Conservation (phyloP, 164 flowering plant genomes). For the Stephania yunnanensis region DNA sequence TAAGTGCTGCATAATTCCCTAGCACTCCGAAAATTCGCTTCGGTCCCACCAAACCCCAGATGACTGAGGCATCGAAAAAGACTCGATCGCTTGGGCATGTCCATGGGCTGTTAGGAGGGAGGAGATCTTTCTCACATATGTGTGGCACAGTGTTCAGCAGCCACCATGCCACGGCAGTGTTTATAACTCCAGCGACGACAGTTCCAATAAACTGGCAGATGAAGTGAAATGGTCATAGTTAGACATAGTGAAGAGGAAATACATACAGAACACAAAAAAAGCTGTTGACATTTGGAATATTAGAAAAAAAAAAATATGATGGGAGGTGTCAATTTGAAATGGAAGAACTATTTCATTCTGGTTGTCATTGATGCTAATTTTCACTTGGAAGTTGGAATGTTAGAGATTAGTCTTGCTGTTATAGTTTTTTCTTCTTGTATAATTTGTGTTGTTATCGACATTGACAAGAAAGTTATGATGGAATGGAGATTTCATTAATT, state of each 20-base stretch:
- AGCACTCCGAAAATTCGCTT: conserved; percentile 17
- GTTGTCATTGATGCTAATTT: not conserved
- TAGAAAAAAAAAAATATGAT: not conserved
- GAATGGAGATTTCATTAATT: too few relatives aligned
- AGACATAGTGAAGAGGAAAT: not conserved
- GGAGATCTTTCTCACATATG: conserved; percentile 16
- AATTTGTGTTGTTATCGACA: too few relatives aligned
- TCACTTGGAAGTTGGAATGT: not conserved
- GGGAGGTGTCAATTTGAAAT: not conserved
- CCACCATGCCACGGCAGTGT: conserved; percentile 21
- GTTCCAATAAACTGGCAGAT: conserved; percentile 22
- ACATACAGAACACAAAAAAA: not conserved
- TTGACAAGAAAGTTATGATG: too few relatives aligned
- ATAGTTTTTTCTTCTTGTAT: too few relatives aligned
- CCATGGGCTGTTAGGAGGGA: conserved; percentile 27
- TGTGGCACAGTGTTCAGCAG: conserved; percentile 13
- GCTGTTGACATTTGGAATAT: not conserved
- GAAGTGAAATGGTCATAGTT: not conserved
- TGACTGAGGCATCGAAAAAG: conserved; percentile 23
- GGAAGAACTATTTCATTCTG: not conserved
- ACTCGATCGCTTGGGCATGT: conserved; percentile 28
- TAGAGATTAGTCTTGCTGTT: too few relatives aligned
- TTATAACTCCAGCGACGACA: conserved; percentile 19
- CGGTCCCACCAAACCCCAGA: conserved; percentile 27
- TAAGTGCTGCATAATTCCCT: conserved; percentile 21